phyloP scores from a whole-genome alignment of 192 early-diverging fungal species.

The Phlyctochytrium bullatum region DNA sequence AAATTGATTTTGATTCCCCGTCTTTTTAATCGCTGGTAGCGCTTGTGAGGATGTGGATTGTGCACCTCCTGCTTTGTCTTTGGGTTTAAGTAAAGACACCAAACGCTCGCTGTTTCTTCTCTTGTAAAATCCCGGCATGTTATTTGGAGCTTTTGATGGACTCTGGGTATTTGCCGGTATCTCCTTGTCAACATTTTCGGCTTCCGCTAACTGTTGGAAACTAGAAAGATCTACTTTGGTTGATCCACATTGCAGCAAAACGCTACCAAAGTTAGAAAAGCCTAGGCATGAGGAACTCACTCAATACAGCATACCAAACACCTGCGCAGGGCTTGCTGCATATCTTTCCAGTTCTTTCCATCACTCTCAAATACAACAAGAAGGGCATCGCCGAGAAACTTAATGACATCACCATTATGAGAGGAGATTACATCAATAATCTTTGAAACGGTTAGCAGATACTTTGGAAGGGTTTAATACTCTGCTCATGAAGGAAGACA shows the following conservation, averaged over 20 bases:
- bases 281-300: not conserved
- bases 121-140: not conserved
- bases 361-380: constrained; percentile 26
- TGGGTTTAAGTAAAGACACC: too few relatives aligned
- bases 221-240: constrained; percentile 5
- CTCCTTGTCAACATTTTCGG: not conserved
- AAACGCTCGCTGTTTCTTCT: not conserved
- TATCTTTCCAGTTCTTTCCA: constrained; percentile 9
- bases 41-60: too few relatives aligned
- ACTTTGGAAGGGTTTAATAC: not conserved
- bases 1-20: not conserved
- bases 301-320: constrained; percentile 29
- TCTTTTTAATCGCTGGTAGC: not conserved
- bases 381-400: constrained; percentile 31
- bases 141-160: not conserved
- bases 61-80: too few relatives aligned
- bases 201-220: not conserved
- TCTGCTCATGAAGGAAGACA: constrained; percentile 28
- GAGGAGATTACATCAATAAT: constrained; percentile 31
- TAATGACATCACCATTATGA: constrained; percentile 28
- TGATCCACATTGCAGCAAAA: not conserved
- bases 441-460: not conserved
- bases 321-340: constrained; percentile 18
- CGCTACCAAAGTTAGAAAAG: not conserved
- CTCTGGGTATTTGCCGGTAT: too few relatives aligned